These are phyloP conservation scores for Elongisporangium anandrum DNA, from an alignment of 352 stramenopile genomes.

Conservation along the genomic window DNA sequence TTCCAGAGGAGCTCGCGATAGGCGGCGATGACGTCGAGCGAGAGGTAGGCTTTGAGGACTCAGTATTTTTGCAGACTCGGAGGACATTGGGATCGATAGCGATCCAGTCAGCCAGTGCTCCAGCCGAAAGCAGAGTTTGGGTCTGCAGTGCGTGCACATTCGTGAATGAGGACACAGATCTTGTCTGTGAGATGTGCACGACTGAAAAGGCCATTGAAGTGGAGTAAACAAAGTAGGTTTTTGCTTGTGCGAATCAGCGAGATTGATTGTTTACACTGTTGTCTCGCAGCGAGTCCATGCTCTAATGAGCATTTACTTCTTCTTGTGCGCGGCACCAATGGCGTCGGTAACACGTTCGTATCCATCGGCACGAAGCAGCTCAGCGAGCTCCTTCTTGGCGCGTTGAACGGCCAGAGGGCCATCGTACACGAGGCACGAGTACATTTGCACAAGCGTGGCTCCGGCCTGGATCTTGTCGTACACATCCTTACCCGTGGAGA, in stretches of 20 bases:
- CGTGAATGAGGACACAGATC: slow-evolving; percentile 61
- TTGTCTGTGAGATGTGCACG: slow-evolving; percentile 67
- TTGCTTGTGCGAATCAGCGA: neutral
- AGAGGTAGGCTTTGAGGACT: slow-evolving; percentile 72
- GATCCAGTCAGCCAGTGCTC: slow-evolving; percentile 10
- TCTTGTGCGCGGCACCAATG: slow-evolving; percentile 79
- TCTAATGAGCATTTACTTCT: slow-evolving; percentile 6
- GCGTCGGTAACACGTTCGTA: slow-evolving; percentile 81
- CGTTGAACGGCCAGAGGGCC: slow-evolving; percentile 82
- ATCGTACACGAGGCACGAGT: slow-evolving; percentile 91
- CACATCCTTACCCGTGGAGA: slow-evolving; percentile 90
- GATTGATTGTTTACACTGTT: neutral
- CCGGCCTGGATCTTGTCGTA: slow-evolving; percentile 98
- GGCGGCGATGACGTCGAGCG: slow-evolving; percentile 45
- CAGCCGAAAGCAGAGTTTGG: slow-evolving; percentile 43
- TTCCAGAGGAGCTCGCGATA: slow-evolving; percentile 48
- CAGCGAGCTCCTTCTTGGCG: slow-evolving; percentile 88
- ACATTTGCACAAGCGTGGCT: slow-evolving; percentile 94
- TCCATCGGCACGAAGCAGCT: slow-evolving; percentile 77
- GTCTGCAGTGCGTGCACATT: slow-evolving; percentile 70
- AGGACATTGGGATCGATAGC: slow-evolving; percentile 11
- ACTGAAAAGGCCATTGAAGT: slow-evolving; percentile 34
- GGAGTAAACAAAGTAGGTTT: slow-evolving; percentile 12
- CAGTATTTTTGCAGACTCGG: slow-evolving; percentile 45
- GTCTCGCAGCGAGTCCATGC: neutral